Evolutionary conservation across 441 rosid species (phyloP).

Genomic region (Melastoma candidum): DNA sequence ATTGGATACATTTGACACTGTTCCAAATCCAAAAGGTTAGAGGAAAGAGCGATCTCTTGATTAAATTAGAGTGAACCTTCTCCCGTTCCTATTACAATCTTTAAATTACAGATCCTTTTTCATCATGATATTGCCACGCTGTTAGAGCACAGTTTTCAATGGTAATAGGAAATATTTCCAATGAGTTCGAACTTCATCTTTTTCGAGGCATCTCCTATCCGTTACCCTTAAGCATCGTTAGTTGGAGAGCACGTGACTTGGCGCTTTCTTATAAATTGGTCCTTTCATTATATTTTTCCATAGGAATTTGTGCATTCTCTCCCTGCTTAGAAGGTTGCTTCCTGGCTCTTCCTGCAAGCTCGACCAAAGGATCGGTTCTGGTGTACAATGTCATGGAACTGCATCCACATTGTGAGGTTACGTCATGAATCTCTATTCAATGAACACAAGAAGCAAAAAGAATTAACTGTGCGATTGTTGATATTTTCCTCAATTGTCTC

Average conservation of each 20-base stretch:
- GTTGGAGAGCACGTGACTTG: no score
- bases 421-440: conserved; percentile 8
- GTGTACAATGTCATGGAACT: conserved; percentile 78
- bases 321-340: conserved; percentile 75
- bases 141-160: no score
- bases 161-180: no score
- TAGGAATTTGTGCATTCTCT: conserved; percentile 88
- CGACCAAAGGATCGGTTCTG: conserved; percentile 66
- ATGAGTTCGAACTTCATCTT: no score
- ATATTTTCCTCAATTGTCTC: no score
- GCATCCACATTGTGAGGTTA: conserved; percentile 80
- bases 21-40: conserved; percentile 70
- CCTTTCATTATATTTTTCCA: neutral
- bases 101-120: no score
- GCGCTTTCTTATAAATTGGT: neutral
- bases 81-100: no score
- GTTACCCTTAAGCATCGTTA: no score
- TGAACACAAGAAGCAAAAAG: neutral
- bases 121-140: no score
- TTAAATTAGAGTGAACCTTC: no score
- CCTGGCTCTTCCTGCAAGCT: conserved; percentile 88
- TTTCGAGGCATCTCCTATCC: no score
- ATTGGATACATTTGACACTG: conserved; percentile 73
- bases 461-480: no score
- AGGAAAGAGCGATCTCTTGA: conserved; percentile 2